Conservation (phyloP, 257 asterid species). For the Nicotiana otophora region DNA sequence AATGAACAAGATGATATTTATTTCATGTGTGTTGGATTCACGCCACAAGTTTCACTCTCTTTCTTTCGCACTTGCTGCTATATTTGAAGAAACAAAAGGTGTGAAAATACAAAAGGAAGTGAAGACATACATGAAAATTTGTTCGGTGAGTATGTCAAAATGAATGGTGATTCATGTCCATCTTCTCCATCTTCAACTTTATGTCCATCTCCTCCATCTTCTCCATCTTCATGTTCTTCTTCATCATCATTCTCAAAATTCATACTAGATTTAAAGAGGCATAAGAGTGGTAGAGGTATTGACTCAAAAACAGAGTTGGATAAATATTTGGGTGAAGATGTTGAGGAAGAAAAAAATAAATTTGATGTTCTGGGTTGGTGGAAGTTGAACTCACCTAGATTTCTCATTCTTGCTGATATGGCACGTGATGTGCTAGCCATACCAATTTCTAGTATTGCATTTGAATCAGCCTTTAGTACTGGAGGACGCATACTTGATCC, state of each 20-base stretch:
- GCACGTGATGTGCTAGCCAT: not conserved
- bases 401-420: not conserved
- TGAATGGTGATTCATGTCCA: not conserved
- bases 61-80: too few relatives aligned
- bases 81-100: too few relatives aligned
- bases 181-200: not conserved
- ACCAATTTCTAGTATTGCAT: not conserved
- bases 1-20: not conserved
- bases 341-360: not conserved
- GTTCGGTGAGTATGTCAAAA: not conserved
- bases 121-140: not conserved
- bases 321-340: not conserved
- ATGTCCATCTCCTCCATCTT: too few relatives aligned
- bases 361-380: slow-evolving; percentile 6
- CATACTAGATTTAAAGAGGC: not conserved
- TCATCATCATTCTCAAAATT: not conserved
- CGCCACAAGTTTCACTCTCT: too few relatives aligned
- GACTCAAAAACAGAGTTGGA: not conserved
- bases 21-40: too few relatives aligned
- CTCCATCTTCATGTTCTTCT: too few relatives aligned
- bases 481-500: not conserved
- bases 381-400: not conserved
- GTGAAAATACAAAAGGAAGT: too few relatives aligned
- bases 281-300: not conserved
- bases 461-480: not conserved